Conservation (phyloP, 306 rosid species). For the Comarum palustre region DNA sequence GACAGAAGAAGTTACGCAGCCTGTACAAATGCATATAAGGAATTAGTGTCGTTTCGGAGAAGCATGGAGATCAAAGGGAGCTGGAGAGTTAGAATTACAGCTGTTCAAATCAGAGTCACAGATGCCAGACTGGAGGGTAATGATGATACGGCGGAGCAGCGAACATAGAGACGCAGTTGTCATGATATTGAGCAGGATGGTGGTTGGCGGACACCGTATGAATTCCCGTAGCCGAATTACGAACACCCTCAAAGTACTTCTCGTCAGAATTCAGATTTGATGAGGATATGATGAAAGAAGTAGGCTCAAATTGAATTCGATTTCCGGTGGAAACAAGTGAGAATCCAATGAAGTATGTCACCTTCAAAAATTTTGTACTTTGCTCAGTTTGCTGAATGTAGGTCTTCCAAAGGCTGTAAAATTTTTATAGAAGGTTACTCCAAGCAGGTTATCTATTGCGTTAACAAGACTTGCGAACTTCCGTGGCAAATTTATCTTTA, state of each 20-base stretch:
- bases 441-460: too few species aligned
- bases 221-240: too few species aligned
- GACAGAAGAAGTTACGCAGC: conserved; percentile 71
- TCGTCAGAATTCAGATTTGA: neutral
- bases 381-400: too few species aligned
- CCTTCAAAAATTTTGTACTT: too few species aligned
- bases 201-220: neutral
- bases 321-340: too few species aligned
- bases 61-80: neutral
- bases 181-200: neutral
- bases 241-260: neutral
- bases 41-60: neutral
- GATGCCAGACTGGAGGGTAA: neutral
- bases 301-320: too few species aligned
- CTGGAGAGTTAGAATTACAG: neutral
- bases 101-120: neutral
- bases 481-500: too few species aligned
- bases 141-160: neutral
- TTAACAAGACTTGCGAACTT: too few species aligned
- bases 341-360: too few species aligned
- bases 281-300: neutral
- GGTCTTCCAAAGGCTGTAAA: too few species aligned
- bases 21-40: conserved; percentile 20
- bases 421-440: too few species aligned
- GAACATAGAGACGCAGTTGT: neutral